Evolutionary conservation across 768 basidiomycete genomes (phyloP).

Genomic region (Hygrophorus pudorinus): DNA sequence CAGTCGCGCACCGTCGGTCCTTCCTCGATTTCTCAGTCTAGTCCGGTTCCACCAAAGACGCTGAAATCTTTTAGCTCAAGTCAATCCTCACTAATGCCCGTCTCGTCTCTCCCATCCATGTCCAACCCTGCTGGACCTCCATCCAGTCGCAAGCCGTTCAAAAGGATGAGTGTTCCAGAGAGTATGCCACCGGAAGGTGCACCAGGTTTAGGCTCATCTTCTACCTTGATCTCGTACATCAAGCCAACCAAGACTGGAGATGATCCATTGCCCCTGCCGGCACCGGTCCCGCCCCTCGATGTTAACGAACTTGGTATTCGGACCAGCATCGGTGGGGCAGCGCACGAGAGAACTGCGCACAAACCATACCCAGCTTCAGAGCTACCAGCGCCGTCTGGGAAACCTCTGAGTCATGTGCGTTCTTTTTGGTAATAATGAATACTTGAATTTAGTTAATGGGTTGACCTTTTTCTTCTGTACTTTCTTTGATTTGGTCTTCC

Average conservation of each 20-base stretch:
- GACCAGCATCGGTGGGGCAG: constrained; percentile 1
- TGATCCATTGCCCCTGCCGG: constrained; percentile 17
- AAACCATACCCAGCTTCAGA: constrained; percentile 15
- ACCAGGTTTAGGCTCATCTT: constrained; percentile 55
- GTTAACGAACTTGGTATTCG: constrained; percentile 37
- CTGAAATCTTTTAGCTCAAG: constrained; percentile 3
- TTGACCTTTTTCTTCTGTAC: constrained; percentile 18
- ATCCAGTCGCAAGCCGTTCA: constrained; percentile 8
- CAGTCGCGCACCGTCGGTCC: constrained; percentile 28
- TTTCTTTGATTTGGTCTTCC: constrained; percentile 11
- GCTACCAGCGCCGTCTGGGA: constrained; percentile 39
- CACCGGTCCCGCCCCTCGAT: constrained; percentile 30
- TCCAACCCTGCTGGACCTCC: constrained; percentile 12
- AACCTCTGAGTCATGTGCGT: constrained; percentile 83
- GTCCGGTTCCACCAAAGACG: constrained; percentile 2
- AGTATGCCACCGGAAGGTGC: constrained; percentile 20
- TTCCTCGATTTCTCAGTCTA: constrained; percentile 3
- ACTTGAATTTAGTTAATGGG: constrained; percentile 36
- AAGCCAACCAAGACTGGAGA: constrained; percentile 30
- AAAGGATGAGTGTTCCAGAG: constrained; percentile 13
- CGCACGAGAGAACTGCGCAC: background rate
- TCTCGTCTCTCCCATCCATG: constrained; percentile 32
- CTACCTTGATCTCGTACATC: constrained; percentile 57
- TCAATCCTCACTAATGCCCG: constrained; percentile 20
- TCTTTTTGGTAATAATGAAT: constrained; percentile 52